phyloP scores from a whole-genome alignment of 2,329 filamentous ascomycete species.

The Botryosphaeria dothidea region DNA sequence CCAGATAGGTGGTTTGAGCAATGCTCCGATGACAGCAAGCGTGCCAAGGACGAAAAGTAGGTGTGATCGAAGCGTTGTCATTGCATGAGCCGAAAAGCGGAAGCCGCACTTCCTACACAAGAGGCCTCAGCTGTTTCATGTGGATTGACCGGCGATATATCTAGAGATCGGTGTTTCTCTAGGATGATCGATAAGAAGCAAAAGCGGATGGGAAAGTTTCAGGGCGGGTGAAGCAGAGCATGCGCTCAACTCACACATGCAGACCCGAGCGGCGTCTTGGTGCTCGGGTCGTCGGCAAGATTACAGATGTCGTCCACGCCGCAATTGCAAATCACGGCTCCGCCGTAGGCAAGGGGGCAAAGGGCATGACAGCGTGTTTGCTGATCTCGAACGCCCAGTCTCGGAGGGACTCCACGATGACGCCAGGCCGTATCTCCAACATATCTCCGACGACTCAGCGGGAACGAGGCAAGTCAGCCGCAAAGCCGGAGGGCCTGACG shows the following conservation, averaged over 20 bases:
- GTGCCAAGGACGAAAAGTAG: constrained; percentile 12
- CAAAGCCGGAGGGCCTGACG: not conserved
- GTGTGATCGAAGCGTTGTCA: constrained; percentile 9
- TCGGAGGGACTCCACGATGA: not conserved
- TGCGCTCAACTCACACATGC: not conserved
- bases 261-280: not conserved
- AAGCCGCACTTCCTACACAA: not conserved
- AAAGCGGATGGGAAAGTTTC: not conserved
- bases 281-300: not conserved
- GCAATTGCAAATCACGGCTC: not conserved
- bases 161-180: not conserved
- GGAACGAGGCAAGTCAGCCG: not conserved
- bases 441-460: not conserved
- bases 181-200: not conserved
- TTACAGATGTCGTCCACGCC: not conserved
- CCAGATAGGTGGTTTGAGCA: not conserved
- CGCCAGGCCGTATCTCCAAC: constrained; percentile 5
- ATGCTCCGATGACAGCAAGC: constrained; percentile 1
- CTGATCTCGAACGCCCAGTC: not conserved
- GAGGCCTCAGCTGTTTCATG: not conserved
- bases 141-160: not conserved
- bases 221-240: not conserved
- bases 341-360: not conserved
- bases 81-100: constrained; percentile 1
- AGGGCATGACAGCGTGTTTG: constrained; percentile 13